Evolutionary conservation across 257 asterid genomes (phyloP), one percentile per base, ranked within the genome.

Genomic region (Mitragyna speciosa): DNA sequence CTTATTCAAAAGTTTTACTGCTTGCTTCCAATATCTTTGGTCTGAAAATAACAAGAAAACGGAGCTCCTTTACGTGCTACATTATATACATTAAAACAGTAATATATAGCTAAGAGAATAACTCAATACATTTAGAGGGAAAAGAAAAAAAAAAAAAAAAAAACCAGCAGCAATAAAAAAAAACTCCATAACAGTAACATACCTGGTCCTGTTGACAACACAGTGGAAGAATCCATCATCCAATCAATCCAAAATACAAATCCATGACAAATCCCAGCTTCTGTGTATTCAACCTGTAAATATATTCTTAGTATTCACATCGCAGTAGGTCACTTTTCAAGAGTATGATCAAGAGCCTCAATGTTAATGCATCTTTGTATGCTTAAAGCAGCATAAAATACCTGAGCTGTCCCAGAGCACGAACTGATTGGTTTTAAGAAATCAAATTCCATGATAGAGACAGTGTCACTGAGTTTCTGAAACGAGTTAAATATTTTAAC

Each of bases 191-290:
- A 41, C 48, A 64, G 54, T n/a, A 28, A 80, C 86, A 49, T 52
- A 95, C 98, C 99, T 82, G 98, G 98, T 73, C 98, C 99, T 1
- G 96, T 92, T 39, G 93, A 87, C 76, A 91, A 73, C 83, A 87
- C 45, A 47, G 80, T 80, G 78, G 80, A 75, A 36, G 83, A 86
- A 82, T 90, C 91, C 92, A 95, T 72, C 54, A 89, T 86, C 98
- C 97, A 95, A 81, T 95, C 99, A 63, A 95, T 93, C 99, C 99
- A 95, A 48, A 95, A 76, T 73, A 87, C 97, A 75, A 95, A 87
- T 71, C 96, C 98, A 79, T 95, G 99, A 89, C 97, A 95, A 58
- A 72, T 80, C 48, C 99, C 99, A 20, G 86, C 68, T 78, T 85
- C 87, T 52, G 69, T 79, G 86, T 93, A 91, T 74, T 78, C 84